Evolutionary conservation across 441 rosid genomes (phyloP).

Genomic region (Syzygium malaccense): DNA sequence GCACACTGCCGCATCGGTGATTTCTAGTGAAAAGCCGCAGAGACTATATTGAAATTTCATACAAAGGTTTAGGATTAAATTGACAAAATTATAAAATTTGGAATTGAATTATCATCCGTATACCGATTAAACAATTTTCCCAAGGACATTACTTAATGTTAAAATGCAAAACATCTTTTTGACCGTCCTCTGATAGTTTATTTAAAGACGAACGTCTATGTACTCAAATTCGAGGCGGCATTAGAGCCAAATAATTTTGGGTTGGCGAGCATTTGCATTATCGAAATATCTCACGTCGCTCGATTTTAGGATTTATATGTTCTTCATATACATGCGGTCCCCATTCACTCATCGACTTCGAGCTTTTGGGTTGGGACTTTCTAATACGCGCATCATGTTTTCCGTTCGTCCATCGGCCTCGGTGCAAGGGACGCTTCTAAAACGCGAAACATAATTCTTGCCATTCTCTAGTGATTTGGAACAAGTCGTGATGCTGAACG

Average conservation of each 20-base stretch:
- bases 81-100: neutral
- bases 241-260: neutral
- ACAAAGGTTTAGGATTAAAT: neutral
- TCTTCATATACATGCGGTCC: neutral
- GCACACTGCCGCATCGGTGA: fast-evolving
- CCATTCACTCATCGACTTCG: neutral
- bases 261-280: neutral
- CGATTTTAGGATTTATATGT: neutral
- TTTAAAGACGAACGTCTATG: neutral
- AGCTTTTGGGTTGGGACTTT: neutral
- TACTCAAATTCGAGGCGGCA: neutral
- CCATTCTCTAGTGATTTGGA: neutral
- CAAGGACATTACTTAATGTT: neutral
- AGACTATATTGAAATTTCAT: neutral
- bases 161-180: neutral
- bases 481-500: neutral
- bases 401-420: neutral
- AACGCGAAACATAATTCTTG: neutral
- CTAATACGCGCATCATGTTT: neutral
- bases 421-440: neutral
- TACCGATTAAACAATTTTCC: neutral
- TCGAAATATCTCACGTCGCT: neutral
- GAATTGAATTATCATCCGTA: fast-evolving
- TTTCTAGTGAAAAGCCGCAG: fast-evolving
- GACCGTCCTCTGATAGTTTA: neutral